Percentiles rank a stretch among this genome's conserved stretches.
These are phyloP conservation scores for Secale cereale DNA, from an alignment of 176 grass and related monocot genomes.

Conservation along the genomic window DNA sequence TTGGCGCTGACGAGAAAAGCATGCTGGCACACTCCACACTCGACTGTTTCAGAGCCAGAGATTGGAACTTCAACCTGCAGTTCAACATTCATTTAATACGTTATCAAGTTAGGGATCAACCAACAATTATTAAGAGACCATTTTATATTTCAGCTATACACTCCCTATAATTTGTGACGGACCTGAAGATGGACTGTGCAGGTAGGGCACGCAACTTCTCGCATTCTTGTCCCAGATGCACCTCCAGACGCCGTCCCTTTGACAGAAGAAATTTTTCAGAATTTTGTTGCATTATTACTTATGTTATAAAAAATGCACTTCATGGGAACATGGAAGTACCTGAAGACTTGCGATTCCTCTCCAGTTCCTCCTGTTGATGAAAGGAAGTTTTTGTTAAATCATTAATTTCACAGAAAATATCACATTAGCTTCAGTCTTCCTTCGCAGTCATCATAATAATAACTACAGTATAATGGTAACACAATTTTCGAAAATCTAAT, in stretches of 20 bases:
- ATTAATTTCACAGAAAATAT: neutral
- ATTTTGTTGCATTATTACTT: neutral
- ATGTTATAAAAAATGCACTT: neutral
- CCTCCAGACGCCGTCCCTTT: slow-evolving; percentile 48
- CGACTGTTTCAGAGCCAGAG: slow-evolving; percentile 93
- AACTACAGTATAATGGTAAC: slow-evolving; percentile 11
- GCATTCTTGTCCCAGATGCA: slow-evolving; percentile 60
- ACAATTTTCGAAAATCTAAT: neutral
- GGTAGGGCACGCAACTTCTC: slow-evolving; percentile 90
- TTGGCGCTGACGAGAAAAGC: slow-evolving; percentile 88
- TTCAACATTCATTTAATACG: slow-evolving; percentile 21
- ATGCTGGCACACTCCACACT: slow-evolving; percentile 94
- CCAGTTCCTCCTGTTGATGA: slow-evolving; percentile 86
- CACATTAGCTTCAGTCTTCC: neutral
- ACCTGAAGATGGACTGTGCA: slow-evolving; percentile 99
- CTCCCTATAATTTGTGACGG: neutral
- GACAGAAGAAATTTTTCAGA: slow-evolving; percentile 16
- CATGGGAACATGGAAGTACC: slow-evolving; percentile 39
- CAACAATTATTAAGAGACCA: neutral
- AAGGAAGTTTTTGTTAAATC: slow-evolving; percentile 29
- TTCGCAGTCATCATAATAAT: slow-evolving; percentile 6
- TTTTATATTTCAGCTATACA: neutral
- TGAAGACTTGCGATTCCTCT: slow-evolving; percentile 82
- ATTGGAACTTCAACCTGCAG: slow-evolving; percentile 84
- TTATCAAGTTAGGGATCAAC: neutral